Conservation (phyloP, 768 basidiomycete species). For the Russula dissimulans region DNA sequence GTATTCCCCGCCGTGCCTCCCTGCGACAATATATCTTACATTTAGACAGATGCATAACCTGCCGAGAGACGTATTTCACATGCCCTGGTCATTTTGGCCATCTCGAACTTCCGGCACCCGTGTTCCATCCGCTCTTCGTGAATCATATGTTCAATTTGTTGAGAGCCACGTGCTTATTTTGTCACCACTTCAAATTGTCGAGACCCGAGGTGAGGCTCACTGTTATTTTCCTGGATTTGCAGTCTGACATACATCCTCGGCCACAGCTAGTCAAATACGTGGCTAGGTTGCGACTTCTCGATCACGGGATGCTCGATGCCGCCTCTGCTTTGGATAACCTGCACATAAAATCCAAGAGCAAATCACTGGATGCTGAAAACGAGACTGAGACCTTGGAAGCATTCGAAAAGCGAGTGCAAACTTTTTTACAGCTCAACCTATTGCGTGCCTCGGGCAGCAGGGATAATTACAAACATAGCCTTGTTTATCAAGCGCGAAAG, state of each 20-base stretch:
- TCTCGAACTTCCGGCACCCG: slow-evolving; percentile 90
- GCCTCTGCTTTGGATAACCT: slow-evolving; percentile 71
- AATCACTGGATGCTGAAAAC: slow-evolving; percentile 31
- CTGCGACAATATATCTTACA: slow-evolving; percentile 10
- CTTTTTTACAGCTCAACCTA: slow-evolving; percentile 52
- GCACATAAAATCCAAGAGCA: slow-evolving; percentile 33
- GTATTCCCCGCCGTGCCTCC: slow-evolving; percentile 27
- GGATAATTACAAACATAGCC: slow-evolving; percentile 81
- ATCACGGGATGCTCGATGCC: slow-evolving; percentile 79
- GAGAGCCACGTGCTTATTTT: slow-evolving; percentile 85
- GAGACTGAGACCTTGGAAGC: slow-evolving; percentile 41
- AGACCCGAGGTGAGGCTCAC: slow-evolving; percentile 50
- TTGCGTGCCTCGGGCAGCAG: slow-evolving; percentile 42
- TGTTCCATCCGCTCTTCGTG: slow-evolving; percentile 97
- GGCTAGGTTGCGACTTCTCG: slow-evolving; percentile 80
- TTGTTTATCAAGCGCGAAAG: slow-evolving; percentile 82
- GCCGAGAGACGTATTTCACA: slow-evolving; percentile 83
- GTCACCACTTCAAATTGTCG: slow-evolving; percentile 82
- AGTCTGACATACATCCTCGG: background rate
- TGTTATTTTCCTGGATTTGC: slow-evolving; percentile 12
- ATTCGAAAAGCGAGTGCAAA: slow-evolving; percentile 52
- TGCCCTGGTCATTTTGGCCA: slow-evolving; percentile 99
- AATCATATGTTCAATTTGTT: slow-evolving; percentile 80
- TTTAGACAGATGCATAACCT: slow-evolving; percentile 75
- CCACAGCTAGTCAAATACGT: slow-evolving; percentile 69